Base-by-base conservation (phyloP, 139 green algal species). In the Chloropicon primus region DNA sequence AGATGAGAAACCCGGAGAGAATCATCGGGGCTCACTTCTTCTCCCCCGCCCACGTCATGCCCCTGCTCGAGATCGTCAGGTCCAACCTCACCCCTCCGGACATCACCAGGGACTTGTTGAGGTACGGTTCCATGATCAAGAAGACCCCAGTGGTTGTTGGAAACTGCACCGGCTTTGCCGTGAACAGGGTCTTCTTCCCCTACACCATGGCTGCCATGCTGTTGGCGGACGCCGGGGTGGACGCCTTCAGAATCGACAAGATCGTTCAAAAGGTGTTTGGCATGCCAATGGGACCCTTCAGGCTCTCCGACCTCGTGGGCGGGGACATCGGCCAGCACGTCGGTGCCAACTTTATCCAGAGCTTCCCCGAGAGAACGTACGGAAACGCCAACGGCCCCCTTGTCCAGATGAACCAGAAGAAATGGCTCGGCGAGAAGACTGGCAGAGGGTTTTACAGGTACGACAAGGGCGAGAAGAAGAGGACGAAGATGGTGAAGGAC, bases 131-230 rank as follows among this genome's bases (percentile, higher is more conserved):
- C 26, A 24, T 24, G 21, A 99, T 98, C 85, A 96, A 96, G 85
- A 99, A 99, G 89, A 97, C 91, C 2, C 95, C 95, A 2, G 94
- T 99, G 23, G 90, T 99, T 73, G 95, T 99, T 25, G 95, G 93
- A 78, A 98, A 98, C 89, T 99, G 95, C 89, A 98, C 95, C 21
- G 93, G 95, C 25, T 99, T 99, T 87, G 94, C 94, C 0, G 95
- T 99, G 28, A 99, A 99, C 87, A 86, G 95, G 26, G 93, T 98
- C 22, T 99, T 98, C 89, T 98, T 98, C 87, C 95, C 95, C 21
- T 99, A 99, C 93, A 98, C 92, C 26, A 95, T 94, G 87, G 86
- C 90, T 2, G 95, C 95, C 17, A 94, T 86, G 84, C 78, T 98
- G 82, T 89, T 98, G 53, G 84, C 89, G 26, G 93, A 98, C 88